A percentile compares a stretch with the other conserved stretches of the same genome.
Evolutionary conservation across 192 early-diverging fungal genomes (phyloP).

Genomic region (Pecoramyces ruminantium): DNA sequence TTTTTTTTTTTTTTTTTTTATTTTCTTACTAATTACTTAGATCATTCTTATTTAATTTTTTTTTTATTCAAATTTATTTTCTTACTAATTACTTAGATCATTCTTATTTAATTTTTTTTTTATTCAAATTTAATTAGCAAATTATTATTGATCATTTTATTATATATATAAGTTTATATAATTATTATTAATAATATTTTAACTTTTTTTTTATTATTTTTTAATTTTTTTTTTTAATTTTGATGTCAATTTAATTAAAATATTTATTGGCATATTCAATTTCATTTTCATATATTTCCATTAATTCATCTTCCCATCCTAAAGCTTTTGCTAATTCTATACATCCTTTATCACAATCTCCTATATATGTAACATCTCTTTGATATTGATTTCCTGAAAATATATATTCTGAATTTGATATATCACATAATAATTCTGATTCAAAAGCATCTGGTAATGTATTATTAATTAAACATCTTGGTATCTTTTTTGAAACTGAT

Average conservation of each 20-base stretch:
- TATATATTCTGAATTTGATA: background rate
- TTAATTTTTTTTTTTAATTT: no score
- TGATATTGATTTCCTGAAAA: background rate
- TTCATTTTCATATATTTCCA: background rate
- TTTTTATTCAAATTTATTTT: no score
- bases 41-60: no score
- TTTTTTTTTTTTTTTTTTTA: no score
- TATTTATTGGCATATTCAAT: background rate
- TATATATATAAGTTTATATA: no score
- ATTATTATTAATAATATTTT: no score
- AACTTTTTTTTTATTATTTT: no score
- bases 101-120: no score
- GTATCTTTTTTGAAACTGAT: background rate
- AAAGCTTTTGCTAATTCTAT: background rate
- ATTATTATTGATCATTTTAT: no score
- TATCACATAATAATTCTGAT: background rate
- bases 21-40: no score
- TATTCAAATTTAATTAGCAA: no score
- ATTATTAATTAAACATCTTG: background rate
- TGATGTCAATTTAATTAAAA: background rate
- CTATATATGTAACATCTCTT: background rate
- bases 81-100: no score
- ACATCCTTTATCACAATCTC: background rate
- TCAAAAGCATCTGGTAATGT: background rate
- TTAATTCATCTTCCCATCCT: background rate